Percentiles rank a stretch among this genome's conserved stretches.
Evolutionary conservation across 1,284 basidiomycete genomes (phyloP).

Genomic region (Trametes hirsuta): DNA sequence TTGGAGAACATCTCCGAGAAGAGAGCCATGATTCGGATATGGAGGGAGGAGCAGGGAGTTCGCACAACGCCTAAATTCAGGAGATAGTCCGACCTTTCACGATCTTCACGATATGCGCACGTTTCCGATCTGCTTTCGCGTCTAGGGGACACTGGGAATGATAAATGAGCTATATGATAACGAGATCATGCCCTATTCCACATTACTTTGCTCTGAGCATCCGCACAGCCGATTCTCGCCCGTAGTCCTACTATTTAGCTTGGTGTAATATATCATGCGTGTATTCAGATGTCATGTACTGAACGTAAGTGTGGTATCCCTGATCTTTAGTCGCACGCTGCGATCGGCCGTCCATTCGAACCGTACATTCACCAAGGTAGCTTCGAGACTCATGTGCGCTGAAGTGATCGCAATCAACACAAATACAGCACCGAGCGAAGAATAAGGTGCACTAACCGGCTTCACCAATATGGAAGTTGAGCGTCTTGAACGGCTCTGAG

Average conservation of each 20-base stretch:
- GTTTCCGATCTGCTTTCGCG: too few relatives aligned
- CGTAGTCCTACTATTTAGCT: too few relatives aligned
- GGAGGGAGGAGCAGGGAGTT: not conserved
- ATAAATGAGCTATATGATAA: not conserved
- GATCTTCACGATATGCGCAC: too few relatives aligned
- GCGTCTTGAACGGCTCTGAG: conserved; percentile 83
- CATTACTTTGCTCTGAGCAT: too few relatives aligned
- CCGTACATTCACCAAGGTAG: conserved; percentile 71
- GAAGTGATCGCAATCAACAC: not conserved
- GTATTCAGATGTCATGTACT: conserved; percentile 54
- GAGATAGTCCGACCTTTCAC: not conserved
- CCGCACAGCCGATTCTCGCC: too few relatives aligned
- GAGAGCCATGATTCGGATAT: conserved; percentile 7
- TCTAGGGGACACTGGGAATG: not conserved
- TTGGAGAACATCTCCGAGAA: not conserved
- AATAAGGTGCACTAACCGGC: conserved; percentile 51
- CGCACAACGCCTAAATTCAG: not conserved
- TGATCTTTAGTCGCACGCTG: conserved; percentile 80
- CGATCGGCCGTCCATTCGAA: conserved; percentile 87
- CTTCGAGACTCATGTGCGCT: conserved; percentile 74
- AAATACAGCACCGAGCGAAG: too few relatives aligned
- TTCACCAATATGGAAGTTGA: conserved; percentile 74
- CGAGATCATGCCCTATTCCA: too few relatives aligned
- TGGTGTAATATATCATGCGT: too few relatives aligned
- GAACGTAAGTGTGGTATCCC: conserved; percentile 82